Conservation (phyloP, 2,329 filamentous ascomycete species). For the Polychaeton citri region DNA sequence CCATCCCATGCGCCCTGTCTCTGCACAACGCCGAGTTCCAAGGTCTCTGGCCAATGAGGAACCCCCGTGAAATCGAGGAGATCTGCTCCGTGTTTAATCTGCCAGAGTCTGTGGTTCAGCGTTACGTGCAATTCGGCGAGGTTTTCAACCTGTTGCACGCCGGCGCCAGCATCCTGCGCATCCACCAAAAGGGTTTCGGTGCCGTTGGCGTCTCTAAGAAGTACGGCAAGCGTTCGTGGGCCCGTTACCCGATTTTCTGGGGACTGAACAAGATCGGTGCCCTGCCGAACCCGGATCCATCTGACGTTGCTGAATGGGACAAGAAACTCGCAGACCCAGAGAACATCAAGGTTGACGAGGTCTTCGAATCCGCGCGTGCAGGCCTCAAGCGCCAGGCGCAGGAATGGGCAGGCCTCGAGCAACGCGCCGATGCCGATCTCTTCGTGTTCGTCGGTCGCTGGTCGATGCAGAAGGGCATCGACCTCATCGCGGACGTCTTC, state of each 20-base stretch:
- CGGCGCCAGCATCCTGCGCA: conserved; percentile 51
- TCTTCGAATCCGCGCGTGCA: conserved; percentile 40
- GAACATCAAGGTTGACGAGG: conserved; percentile 39
- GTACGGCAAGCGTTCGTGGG: conserved; percentile 53
- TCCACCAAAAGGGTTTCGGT: conserved; percentile 55
- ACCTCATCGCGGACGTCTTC: conserved; percentile 56
- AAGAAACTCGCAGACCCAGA: conserved; percentile 37
- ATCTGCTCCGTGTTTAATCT: conserved; percentile 54
- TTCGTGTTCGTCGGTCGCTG: conserved; percentile 58
- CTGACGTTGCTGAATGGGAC: conserved; percentile 49
- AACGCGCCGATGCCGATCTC: conserved; percentile 48
- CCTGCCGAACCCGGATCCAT: conserved; percentile 52
- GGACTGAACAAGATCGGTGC: conserved; percentile 48
- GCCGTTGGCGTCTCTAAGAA: conserved; percentile 56
- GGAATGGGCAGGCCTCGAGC: conserved; percentile 52
- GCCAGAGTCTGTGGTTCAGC: conserved; percentile 40
- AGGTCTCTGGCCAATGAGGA: conserved; percentile 55
- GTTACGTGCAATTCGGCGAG: conserved; percentile 55
- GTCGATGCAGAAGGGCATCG: conserved; percentile 57
- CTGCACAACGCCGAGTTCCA: conserved; percentile 60
- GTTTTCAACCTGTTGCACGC: conserved; percentile 57
- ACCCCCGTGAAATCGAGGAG: conserved; percentile 46
- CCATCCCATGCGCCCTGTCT: conserved; percentile 48
- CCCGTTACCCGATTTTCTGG: conserved; percentile 58
- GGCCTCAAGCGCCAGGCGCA: conserved; percentile 48